phyloP scores from a whole-genome alignment of 495 filamentous ascomycete genomes.

The Tetracladium setigerum region DNA sequence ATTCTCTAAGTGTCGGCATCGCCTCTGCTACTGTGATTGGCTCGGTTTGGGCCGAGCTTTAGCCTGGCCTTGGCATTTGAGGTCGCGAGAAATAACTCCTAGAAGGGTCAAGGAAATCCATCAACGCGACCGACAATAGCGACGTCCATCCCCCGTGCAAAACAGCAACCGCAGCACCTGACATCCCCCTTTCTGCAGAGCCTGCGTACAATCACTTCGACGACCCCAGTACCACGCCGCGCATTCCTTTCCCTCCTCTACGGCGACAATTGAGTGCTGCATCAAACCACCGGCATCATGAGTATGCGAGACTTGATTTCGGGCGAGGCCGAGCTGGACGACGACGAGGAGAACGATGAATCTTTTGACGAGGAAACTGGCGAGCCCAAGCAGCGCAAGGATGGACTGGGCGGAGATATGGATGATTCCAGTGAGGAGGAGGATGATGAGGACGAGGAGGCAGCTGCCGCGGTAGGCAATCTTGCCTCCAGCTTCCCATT shows the following conservation, averaged over 20 bases:
- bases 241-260: neutral
- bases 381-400: slow-evolving; percentile 42
- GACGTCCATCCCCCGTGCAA: too few species aligned
- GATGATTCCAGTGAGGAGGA: slow-evolving; percentile 94
- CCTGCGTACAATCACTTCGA: too few species aligned
- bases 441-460: slow-evolving; percentile 86
- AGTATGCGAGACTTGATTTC: slow-evolving; percentile 74
- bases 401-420: slow-evolving; percentile 30
- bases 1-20: too few species aligned
- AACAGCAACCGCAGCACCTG: too few species aligned
- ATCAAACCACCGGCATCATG: slow-evolving; percentile 40
- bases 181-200: too few species aligned
- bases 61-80: too few species aligned
- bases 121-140: too few species aligned
- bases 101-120: too few species aligned
- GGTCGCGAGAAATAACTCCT: too few species aligned
- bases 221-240: neutral
- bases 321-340: slow-evolving; percentile 76
- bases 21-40: too few species aligned
- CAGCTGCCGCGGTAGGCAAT: slow-evolving; percentile 16
- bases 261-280: neutral
- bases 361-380: slow-evolving; percentile 78
- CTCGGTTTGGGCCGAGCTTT: too few species aligned
- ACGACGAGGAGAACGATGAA: slow-evolving; percentile 84
- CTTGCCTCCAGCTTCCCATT: neutral